Evolutionary conservation across 768 basidiomycete species (phyloP), one percentile per base, ranked within the genome.

Genomic region (Termitomyces sp.): DNA sequence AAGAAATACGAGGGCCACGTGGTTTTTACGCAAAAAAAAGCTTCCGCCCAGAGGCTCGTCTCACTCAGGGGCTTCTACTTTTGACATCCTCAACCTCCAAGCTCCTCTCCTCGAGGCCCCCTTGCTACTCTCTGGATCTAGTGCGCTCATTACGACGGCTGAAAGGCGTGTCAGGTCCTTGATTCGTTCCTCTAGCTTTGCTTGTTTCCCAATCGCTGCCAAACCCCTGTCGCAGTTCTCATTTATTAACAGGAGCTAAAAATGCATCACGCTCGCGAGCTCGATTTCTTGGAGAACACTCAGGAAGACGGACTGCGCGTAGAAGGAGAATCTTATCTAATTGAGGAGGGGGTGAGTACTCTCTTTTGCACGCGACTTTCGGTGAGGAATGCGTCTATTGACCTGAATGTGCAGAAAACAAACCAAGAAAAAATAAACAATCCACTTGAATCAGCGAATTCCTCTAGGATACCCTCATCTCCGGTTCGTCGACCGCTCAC

Each of bases 401-500:
- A 55, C 40, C 27, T 33, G 33, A 5, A 24, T 44, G 22, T 9
- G 16, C 46, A 58, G 57, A 22, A 39, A 53, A 26, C 24, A 48
- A 30, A 22, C 22, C 9, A 20, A 43, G 47, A 14, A 26, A 22
- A 36, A 44, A 30, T 10, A 20, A 12, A 51, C 30, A 30, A 48
- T 40, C 16, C 40, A 14, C 1, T 22, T 20, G 30, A 32, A 39
- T 24, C 24, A 32, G 22, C 18, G 22, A 32, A n/a, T 20, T 26
- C 20, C 32, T n/a, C 10, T 5, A 55, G 47, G 27, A 16, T 5
- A 27, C 1, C 42, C 9, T 34, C 44, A n/a, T 51, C 51, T 27
- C 34, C 57, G 18, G 59, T 64, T n/a, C 63, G 64, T 53, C 65
- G 73, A 48, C 72, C 69, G 26, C 64, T 69, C 43, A 76, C 75